These are phyloP conservation scores for Cardamine chenopodiifolia DNA, from an alignment of 345 rosid genomes.

Conservation along the genomic window DNA sequence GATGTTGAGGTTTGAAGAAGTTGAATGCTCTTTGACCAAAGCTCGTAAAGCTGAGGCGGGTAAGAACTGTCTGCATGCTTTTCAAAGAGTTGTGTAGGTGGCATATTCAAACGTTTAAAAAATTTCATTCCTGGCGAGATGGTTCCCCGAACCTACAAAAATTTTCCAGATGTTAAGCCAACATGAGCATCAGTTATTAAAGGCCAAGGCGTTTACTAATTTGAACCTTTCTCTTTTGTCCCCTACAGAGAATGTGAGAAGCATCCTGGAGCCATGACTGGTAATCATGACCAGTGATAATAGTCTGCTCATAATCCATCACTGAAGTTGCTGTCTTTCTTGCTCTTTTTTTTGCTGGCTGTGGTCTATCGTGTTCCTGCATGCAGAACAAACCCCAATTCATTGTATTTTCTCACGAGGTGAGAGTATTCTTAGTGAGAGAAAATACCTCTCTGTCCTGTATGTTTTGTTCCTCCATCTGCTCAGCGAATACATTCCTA, in stretches of 20 bases:
- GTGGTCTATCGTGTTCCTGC: constrained; percentile 54
- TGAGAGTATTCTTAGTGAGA: constrained; percentile 11
- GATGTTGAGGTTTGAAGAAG: constrained; percentile 59
- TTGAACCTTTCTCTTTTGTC: constrained; percentile 65
- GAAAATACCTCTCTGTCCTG: constrained; percentile 55
- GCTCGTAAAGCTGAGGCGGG: constrained; percentile 65
- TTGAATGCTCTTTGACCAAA: constrained; percentile 63
- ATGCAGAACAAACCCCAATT: constrained; percentile 37
- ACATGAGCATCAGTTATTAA: constrained; percentile 14
- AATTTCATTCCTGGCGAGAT: constrained; percentile 49
- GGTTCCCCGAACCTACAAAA: constrained; percentile 48
- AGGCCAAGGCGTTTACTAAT: constrained; percentile 10
- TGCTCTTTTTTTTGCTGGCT: constrained; percentile 50
- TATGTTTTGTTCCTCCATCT: constrained; percentile 39
- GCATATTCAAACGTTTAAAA: constrained; percentile 65
- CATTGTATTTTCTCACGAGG: not conserved
- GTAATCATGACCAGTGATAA: constrained; percentile 63
- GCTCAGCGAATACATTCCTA: constrained; percentile 30
- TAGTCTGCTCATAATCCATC: constrained; percentile 75
- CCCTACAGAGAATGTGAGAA: constrained; percentile 59
- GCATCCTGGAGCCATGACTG: constrained; percentile 79
- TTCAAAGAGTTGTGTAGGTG: constrained; percentile 59
- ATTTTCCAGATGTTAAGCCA: not conserved
- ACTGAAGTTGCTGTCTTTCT: constrained; percentile 47
- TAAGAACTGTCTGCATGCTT: constrained; percentile 51